Base-by-base conservation (phyloP, 2,329 filamentous ascomycete genomes). In the Calonectria montana region DNA sequence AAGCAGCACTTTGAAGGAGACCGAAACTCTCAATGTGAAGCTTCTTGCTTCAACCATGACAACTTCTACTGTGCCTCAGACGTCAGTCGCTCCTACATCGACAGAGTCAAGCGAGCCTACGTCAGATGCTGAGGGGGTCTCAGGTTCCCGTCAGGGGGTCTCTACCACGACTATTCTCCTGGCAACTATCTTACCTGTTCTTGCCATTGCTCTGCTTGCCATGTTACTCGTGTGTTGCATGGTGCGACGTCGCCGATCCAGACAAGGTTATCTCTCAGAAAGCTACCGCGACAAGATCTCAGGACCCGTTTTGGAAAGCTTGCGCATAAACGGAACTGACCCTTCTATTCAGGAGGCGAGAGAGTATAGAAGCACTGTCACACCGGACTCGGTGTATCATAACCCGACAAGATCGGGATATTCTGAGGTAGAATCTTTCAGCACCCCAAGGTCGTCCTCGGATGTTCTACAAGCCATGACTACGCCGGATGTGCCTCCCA, bases 181-280 rank as follows among this genome's bases (percentile, higher is more conserved):
- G 16, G 87, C 85, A 1, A 84, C 86, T 3, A 81, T 88, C 3
- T 79, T 88, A 3, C 86, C 87, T 2, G 74, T 88, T 16, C 73
- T 87, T 1, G 77, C 82, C 23, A 67, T 85, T 13, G 73, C 82
- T 0, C 71, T 84, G 5, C 71, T 83, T 10, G 73, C 83, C 21
- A 76, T 83, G 74, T 71, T 84, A 3, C 71, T 84, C 7, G 71
- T 82, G 25, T 85, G 80, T 70, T 81, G 82, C 65, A 68, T 83
- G 47, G 77, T 80, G 15, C 78, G 83, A 27, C 82, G 81, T 13
- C 79, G 80, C 2, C 79, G 77, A 25, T 76, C 75, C 13, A 79
- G 74, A 25, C 77, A 78, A 18, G 80, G 73, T 15, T 81, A 81
- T 48, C 67, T 80, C 2, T 78, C 79, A 5, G 77, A 74, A 65